These are phyloP conservation scores for Pseudogymnoascus verrucosus DNA, from an alignment of 2,329 filamentous ascomycete genomes.

Conservation along the genomic window DNA sequence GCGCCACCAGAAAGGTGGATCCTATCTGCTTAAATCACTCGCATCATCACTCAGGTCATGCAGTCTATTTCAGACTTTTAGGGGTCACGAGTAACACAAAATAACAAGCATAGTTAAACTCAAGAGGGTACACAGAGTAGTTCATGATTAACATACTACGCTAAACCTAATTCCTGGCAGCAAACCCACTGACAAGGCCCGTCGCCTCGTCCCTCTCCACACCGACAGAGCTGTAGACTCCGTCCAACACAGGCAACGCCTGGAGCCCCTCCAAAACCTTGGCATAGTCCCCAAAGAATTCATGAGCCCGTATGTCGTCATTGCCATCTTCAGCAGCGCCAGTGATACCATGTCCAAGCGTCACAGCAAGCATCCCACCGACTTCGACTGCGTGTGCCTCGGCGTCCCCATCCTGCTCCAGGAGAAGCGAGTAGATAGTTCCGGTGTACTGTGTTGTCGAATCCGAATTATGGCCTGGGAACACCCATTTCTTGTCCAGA, in stretches of 20 bases:
- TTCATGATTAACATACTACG: neutral
- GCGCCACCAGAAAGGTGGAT: too few species aligned
- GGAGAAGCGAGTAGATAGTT: slow-evolving; percentile 47
- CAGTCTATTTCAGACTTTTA: too few species aligned
- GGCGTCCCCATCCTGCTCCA: slow-evolving; percentile 37
- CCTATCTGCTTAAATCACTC: too few species aligned
- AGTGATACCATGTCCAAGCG: slow-evolving; percentile 41
- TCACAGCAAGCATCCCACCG: slow-evolving; percentile 36
- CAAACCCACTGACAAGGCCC: neutral
- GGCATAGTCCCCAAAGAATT: slow-evolving; percentile 46
- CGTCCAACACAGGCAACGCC: neutral
- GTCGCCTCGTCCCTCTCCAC: neutral
- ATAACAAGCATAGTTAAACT: too few species aligned
- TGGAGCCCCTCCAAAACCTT: neutral
- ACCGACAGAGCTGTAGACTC: neutral
- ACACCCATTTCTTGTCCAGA: slow-evolving; percentile 35
- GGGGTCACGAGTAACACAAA: too few species aligned
- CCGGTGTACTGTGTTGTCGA: slow-evolving; percentile 38
- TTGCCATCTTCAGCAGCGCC: slow-evolving; percentile 6
- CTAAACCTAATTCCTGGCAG: neutral
- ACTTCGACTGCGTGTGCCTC: slow-evolving; percentile 40
- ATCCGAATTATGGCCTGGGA: slow-evolving; percentile 34
- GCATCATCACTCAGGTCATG: too few species aligned
- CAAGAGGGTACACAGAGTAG: too few species aligned
- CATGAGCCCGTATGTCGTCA: slow-evolving; percentile 39